Conservation (phyloP, 257 asterid species). For the Rehmannia glutinosa region DNA sequence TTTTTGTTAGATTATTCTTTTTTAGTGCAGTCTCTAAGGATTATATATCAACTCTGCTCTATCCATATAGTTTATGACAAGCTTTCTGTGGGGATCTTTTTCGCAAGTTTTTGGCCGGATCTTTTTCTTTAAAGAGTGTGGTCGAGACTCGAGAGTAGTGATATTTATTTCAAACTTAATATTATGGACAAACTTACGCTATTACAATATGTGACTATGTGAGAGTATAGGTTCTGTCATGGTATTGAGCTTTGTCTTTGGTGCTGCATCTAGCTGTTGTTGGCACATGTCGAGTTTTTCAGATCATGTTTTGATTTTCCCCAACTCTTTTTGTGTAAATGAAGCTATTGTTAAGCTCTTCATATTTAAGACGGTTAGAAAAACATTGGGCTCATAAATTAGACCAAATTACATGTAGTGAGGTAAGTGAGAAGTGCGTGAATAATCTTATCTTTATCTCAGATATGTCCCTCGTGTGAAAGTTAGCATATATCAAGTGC, state of each 20-base stretch:
- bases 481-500: too few species aligned
- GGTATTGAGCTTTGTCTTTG: neutral
- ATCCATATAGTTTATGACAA: neutral
- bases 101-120: too few species aligned
- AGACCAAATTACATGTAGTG: too few species aligned
- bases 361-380: neutral
- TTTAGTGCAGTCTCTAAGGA: too few species aligned
- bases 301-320: neutral
- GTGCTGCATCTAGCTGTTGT: neutral
- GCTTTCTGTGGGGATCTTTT: neutral
- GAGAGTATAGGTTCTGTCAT: neutral
- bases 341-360: neutral
- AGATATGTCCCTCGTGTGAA: too few species aligned
- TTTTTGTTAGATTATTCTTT: neutral
- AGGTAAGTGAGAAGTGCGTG: too few species aligned
- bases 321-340: neutral
- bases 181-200: neutral
- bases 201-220: neutral
- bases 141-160: too few species aligned
- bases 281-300: neutral
- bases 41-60: too few species aligned
- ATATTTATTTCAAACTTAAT: neutral
- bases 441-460: too few species aligned
- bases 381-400: too few species aligned
- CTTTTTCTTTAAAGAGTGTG: neutral